Base-by-base conservation (phyloP, 179 eudicot species). In the Spinacia oleracea region DNA sequence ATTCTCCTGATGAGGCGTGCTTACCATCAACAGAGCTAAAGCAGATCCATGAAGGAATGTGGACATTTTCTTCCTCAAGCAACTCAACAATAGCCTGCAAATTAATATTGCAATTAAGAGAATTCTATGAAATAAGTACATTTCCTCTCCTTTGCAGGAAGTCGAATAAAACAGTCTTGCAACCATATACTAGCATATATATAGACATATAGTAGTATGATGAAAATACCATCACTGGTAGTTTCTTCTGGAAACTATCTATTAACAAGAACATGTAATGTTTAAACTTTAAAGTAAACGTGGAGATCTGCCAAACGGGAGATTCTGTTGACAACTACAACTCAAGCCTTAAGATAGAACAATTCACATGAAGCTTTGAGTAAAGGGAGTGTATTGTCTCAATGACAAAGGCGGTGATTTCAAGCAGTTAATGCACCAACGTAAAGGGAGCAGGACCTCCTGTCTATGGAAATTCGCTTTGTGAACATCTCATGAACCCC, bases 1-100 rank as follows among this genome's bases (percentile, higher is more conserved):
- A 87, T 79, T 93, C 98, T 35, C 98, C 97, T 21, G 97, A 92
- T 3, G 98, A 89, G 23, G 92, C 92, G 74, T 87, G 84, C 46
- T 84, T 88, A 14, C 98, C 98, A 66, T 93, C 97, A 21, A 89
- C 88, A 42, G 87, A 87, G 78, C 93, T 92, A 82, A 87, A 93
- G 81, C 95, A 92, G 45, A 93, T 92, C 97, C 97, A 93, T 42
- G 95, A 84, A n/a, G 95, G 97, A 42, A 90, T 87, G 60, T 70
- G 40, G 53, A 92, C 79, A 70, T 87, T 84, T 82, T 90, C 91
- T 81, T 93, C 93, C 75, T 93, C 98, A 29, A 93, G 91, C 82
- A 93, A 78, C 80, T 93, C 97, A 14, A 85, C 89, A 70, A 85
- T 82, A 18, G 98, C 98, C 95, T 91, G 89, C 59, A 84, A 77